Evolutionary conservation across 768 basidiomycete genomes (phyloP).

Genomic region (Royoungia palumana): DNA sequence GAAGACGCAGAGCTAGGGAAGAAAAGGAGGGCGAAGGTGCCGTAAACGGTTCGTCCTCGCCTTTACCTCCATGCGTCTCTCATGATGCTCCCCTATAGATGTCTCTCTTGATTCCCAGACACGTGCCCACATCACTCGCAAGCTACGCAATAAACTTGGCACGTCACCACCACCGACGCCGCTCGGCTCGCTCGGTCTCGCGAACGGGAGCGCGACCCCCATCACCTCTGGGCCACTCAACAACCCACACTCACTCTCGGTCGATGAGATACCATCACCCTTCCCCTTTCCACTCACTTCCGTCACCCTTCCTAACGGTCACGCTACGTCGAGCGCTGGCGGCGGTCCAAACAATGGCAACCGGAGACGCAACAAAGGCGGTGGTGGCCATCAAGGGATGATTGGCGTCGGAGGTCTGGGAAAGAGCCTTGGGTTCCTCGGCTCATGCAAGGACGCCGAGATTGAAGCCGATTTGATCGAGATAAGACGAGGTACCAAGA

Average conservation of each 20-base stretch:
- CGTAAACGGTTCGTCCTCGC: slow-evolving; percentile 49
- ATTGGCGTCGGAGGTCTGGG: slow-evolving; percentile 62
- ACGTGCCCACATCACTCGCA: slow-evolving; percentile 78
- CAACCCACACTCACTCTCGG: slow-evolving; percentile 81
- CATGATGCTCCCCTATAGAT: slow-evolving; percentile 41
- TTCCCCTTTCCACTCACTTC: slow-evolving; percentile 74
- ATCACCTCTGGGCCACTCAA: slow-evolving; percentile 67
- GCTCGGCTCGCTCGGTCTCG: slow-evolving; percentile 35
- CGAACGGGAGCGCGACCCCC: slow-evolving; percentile 47
- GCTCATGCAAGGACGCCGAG: slow-evolving; percentile 61
- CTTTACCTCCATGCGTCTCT: slow-evolving; percentile 1
- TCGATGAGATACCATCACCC: slow-evolving; percentile 84
- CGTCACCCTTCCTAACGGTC: slow-evolving; percentile 39
- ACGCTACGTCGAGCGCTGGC: slow-evolving; percentile 34
- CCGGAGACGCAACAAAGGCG: slow-evolving; percentile 49
- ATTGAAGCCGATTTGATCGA: slow-evolving; percentile 74
- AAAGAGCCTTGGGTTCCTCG: slow-evolving; percentile 62
- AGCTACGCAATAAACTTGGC: slow-evolving; percentile 76
- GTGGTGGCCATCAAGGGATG: slow-evolving; percentile 52
- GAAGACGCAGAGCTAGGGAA: slow-evolving; percentile 72
- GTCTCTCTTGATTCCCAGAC: slow-evolving; percentile 72
- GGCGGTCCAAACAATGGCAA: slow-evolving; percentile 38
- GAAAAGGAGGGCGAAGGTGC: slow-evolving; percentile 90
- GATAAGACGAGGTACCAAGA: slow-evolving; percentile 73
- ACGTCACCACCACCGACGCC: slow-evolving; percentile 79